Percentiles rank a stretch among this genome's conserved stretches.
These are phyloP conservation scores for Chenopodium formosanum DNA, from an alignment of 148 eudicot genomes.

Conservation along the genomic window DNA sequence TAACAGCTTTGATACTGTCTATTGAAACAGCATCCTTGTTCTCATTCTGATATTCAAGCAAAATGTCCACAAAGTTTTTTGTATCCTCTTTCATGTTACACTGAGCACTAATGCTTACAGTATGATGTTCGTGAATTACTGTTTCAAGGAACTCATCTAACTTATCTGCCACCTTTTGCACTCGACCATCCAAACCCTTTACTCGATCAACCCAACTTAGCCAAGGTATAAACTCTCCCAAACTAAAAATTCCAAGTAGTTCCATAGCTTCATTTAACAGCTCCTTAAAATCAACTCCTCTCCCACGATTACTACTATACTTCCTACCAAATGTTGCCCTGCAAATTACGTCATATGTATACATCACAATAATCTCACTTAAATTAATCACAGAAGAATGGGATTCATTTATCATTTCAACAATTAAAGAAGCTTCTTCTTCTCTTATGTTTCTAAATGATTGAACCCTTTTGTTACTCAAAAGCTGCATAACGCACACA, in stretches of 20 bases:
- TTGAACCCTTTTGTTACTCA: slow-evolving; percentile 33
- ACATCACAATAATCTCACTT: slow-evolving; percentile 15
- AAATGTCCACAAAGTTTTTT: slow-evolving; percentile 35
- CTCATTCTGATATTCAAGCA: slow-evolving; percentile 36
- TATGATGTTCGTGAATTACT: slow-evolving; percentile 29
- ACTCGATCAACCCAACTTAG: slow-evolving; percentile 43
- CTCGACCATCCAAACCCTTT: slow-evolving; percentile 30
- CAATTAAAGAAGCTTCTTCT: slow-evolving; percentile 21
- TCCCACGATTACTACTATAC: slow-evolving; percentile 21
- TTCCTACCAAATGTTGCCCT: slow-evolving; percentile 43
- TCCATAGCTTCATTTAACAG: slow-evolving; percentile 18
- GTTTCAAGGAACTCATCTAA: slow-evolving; percentile 40
- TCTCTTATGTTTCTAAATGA: slow-evolving; percentile 25
- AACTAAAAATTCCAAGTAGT: slow-evolving; percentile 27
- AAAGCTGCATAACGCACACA: slow-evolving; percentile 34
- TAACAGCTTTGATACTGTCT: slow-evolving; percentile 39
- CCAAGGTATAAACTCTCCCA: slow-evolving; percentile 51
- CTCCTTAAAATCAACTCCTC: slow-evolving; percentile 14
- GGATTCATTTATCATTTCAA: slow-evolving; percentile 19
- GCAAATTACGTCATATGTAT: slow-evolving; percentile 29
- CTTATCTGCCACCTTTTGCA: slow-evolving; percentile 35
- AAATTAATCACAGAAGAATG: slow-evolving; percentile 17
- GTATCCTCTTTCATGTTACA: neutral
- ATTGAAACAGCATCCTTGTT: slow-evolving; percentile 11
- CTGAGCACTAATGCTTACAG: too few relatives aligned